These are phyloP conservation scores for Buxus sempervirens DNA, from an alignment of 164 flowering plant genomes.

Conservation along the genomic window DNA sequence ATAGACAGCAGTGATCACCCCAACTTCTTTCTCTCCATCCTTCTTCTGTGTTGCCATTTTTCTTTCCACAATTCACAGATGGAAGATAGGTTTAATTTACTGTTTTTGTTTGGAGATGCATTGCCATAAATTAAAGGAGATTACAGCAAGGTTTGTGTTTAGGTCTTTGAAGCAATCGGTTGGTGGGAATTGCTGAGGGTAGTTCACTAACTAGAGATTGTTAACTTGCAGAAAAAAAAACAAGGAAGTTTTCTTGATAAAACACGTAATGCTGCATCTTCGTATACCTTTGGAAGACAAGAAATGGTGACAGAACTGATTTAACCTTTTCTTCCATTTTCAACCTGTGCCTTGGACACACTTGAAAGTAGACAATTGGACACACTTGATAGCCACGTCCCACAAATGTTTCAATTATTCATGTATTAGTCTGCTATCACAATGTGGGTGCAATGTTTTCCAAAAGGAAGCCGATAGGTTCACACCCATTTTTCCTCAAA, in stretches of 20 bases:
- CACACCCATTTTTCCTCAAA: too few relatives aligned
- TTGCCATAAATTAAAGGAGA: not conserved
- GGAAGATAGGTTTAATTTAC: not conserved
- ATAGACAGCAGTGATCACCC: slow-evolving; percentile 47
- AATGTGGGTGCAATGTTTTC: too few relatives aligned
- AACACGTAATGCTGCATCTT: not conserved
- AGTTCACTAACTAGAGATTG: not conserved
- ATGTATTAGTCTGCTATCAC: too few relatives aligned
- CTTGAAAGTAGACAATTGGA: too few relatives aligned
- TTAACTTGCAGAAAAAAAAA: not conserved
- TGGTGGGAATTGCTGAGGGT: not conserved
- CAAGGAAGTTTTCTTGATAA: not conserved
- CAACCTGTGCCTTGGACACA: too few relatives aligned
- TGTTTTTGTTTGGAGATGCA: not conserved
- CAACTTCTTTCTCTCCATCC: slow-evolving; percentile 13
- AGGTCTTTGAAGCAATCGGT: not conserved
- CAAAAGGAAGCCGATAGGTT: too few relatives aligned
- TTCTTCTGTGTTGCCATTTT: slow-evolving; percentile 20
- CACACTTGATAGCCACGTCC: too few relatives aligned
- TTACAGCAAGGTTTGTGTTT: not conserved
- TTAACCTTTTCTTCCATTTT: too few relatives aligned
- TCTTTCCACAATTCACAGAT: not conserved
- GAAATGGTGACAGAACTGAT: too few relatives aligned
- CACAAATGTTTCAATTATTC: too few relatives aligned
- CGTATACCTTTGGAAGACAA: not conserved